Conservation (phyloP, 2,329 filamentous ascomycete species). For the Trichophyton verrucosum region DNA sequence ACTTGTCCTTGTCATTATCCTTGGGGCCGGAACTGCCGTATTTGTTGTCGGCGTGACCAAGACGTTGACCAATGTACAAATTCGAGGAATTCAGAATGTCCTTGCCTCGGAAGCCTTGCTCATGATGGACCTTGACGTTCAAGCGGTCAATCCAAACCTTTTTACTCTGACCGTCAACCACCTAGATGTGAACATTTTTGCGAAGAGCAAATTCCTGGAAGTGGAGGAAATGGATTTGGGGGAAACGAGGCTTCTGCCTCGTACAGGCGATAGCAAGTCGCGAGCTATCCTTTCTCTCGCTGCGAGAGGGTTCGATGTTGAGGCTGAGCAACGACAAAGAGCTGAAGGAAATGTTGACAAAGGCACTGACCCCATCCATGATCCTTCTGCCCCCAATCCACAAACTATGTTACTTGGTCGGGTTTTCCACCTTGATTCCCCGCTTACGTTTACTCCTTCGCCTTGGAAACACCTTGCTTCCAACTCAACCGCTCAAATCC, state of each 20-base stretch:
- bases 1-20: conserved; percentile 65
- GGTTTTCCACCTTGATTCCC: conserved; percentile 75
- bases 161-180: conserved; percentile 75
- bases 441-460: conserved; percentile 77
- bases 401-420: conserved; percentile 88
- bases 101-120: conserved; percentile 88
- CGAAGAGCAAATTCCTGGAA: conserved; percentile 83
- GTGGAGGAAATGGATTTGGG: conserved; percentile 33
- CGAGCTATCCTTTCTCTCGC: conserved; percentile 19
- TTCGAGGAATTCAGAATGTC: conserved; percentile 75
- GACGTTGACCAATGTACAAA: conserved; percentile 64
- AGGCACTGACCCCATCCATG: conserved; percentile 52
- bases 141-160: conserved; percentile 84
- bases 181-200: conserved; percentile 85
- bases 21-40: conserved; percentile 72
- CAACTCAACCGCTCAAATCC: conserved; percentile 68
- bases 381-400: conserved; percentile 41
- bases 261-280: conserved; percentile 21
- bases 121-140: conserved; percentile 82
- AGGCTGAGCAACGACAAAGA: conserved; percentile 7
- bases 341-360: conserved; percentile 34
- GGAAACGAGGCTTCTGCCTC: conserved; percentile 12
- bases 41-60: conserved; percentile 90
- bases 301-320: conserved; percentile 12
- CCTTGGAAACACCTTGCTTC: conserved; percentile 65